These are phyloP conservation scores for Lentinula lateritia DNA, from an alignment of 768 basidiomycete species.

Conservation along the genomic window DNA sequence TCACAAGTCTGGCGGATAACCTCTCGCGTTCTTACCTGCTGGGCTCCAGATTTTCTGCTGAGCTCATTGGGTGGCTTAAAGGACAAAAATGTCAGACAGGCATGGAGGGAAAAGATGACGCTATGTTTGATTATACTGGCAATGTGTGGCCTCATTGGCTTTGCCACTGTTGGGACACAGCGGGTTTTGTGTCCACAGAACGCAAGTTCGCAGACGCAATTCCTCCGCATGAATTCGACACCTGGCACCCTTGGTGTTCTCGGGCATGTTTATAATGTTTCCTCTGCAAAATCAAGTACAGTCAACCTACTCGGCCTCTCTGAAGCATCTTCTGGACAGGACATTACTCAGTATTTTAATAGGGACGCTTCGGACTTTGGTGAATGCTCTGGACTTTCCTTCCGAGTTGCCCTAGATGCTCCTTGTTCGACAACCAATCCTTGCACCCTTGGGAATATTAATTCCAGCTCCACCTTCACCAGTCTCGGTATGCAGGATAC, in stretches of 20 bases:
- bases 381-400: constrained; percentile 55
- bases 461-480: constrained; percentile 48
- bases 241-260: constrained; percentile 68
- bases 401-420: constrained; percentile 65
- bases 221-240: constrained; percentile 49
- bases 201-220: constrained; percentile 32
- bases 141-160: constrained; percentile 78
- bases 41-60: constrained; percentile 82
- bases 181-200: constrained; percentile 81
- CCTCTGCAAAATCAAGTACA: constrained; percentile 39
- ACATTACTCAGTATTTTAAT: constrained; percentile 84
- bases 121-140: constrained; percentile 82
- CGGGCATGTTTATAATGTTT: constrained; percentile 74
- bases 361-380: constrained; percentile 63
- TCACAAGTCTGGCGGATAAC: constrained; percentile 76
- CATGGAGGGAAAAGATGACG: constrained; percentile 97
- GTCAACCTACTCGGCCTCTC: constrained; percentile 59
- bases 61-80: constrained; percentile 72
- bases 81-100: constrained; percentile 74
- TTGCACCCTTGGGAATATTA: constrained; percentile 66
- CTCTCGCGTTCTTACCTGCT: constrained; percentile 77
- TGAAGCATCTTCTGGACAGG: constrained; percentile 60
- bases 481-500: constrained; percentile 66
- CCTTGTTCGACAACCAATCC: constrained; percentile 58
- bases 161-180: constrained; percentile 92